These are phyloP conservation scores for Carex pumila DNA, from an alignment of 176 grass and related monocot species.

Conservation along the genomic window DNA sequence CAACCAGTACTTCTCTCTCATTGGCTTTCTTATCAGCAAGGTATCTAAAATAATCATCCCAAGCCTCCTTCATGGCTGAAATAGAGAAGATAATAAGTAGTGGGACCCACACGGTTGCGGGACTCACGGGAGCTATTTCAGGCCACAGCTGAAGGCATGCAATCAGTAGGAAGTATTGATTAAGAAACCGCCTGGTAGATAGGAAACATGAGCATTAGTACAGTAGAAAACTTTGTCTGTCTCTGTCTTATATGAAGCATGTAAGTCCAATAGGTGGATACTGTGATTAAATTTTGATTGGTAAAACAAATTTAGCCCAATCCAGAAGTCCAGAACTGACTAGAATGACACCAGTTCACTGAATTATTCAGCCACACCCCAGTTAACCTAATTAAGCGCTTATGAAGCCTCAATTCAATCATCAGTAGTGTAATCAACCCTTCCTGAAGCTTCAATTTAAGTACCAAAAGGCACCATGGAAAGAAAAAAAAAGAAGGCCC, in stretches of 20 bases:
- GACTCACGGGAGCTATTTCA: conserved; percentile 77
- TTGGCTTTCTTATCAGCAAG: conserved; percentile 92
- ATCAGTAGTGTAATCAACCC: background rate
- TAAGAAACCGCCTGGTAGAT: conserved; percentile 87
- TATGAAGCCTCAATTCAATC: background rate
- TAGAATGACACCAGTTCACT: background rate
- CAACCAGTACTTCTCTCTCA: conserved; percentile 66
- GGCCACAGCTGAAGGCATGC: conserved; percentile 91
- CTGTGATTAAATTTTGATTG: background rate
- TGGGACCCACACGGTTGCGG: conserved; percentile 85
- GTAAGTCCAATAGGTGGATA: background rate
- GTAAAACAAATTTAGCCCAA: background rate
- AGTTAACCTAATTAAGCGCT: background rate
- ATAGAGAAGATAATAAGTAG: conserved; percentile 86
- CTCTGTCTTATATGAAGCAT: background rate
- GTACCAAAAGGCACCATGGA: background rate
- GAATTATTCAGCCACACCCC: background rate
- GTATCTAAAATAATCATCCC: conserved; percentile 97
- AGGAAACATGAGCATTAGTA: background rate
- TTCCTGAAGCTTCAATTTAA: background rate
- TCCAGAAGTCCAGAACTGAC: conserved; percentile 19
- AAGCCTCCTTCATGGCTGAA: conserved; percentile 92
- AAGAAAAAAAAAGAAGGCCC: background rate
- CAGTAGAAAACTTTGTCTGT: background rate
- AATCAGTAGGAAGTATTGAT: conserved; percentile 90